A percentile compares a stretch with the other conserved stretches of the same genome.
Conservation (phyloP, 176 grass and related monocot species). For the Tillandsia fasciculata region DNA sequence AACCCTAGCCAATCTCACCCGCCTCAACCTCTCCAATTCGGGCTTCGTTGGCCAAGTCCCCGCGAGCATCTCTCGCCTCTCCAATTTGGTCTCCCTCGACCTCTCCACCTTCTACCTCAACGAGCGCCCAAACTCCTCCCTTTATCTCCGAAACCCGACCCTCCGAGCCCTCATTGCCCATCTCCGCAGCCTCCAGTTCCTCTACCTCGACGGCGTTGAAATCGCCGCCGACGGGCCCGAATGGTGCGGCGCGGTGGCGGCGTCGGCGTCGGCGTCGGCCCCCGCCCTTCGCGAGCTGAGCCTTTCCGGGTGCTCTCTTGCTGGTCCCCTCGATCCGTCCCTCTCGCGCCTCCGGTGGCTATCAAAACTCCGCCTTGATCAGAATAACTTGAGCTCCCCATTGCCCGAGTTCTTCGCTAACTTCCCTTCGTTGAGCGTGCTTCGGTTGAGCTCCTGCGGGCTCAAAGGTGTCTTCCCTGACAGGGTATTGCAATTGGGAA, state of each 20-base stretch:
- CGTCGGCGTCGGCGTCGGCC: constrained; percentile 16
- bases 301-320: constrained; percentile 4
- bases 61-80: constrained; percentile 19
- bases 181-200: constrained; percentile 29
- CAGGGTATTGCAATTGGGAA: constrained; percentile 23
- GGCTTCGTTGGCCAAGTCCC: constrained; percentile 36
- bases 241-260: constrained; percentile 29
- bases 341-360: constrained; percentile 22
- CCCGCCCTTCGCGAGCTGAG: constrained; percentile 25
- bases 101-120: constrained; percentile 23
- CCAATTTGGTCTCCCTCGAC: constrained; percentile 34
- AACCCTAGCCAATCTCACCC: constrained; percentile 25
- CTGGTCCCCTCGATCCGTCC: constrained; percentile 14
- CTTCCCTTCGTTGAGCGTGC: constrained; percentile 23
- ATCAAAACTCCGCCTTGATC: constrained; percentile 17
- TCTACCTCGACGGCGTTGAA: constrained; percentile 26
- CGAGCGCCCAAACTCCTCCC: neutral
- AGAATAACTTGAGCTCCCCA: constrained; percentile 17
- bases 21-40: constrained; percentile 42
- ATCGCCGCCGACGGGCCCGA: constrained; percentile 17
- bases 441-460: constrained; percentile 19
- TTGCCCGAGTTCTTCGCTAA: constrained; percentile 40
- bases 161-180: constrained; percentile 28
- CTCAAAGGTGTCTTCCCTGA: constrained; percentile 28
- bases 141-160: constrained; percentile 15